Evolutionary conservation across 1,139 yeast species (phyloP).

Genomic region (Suhomyces yuchorum): DNA sequence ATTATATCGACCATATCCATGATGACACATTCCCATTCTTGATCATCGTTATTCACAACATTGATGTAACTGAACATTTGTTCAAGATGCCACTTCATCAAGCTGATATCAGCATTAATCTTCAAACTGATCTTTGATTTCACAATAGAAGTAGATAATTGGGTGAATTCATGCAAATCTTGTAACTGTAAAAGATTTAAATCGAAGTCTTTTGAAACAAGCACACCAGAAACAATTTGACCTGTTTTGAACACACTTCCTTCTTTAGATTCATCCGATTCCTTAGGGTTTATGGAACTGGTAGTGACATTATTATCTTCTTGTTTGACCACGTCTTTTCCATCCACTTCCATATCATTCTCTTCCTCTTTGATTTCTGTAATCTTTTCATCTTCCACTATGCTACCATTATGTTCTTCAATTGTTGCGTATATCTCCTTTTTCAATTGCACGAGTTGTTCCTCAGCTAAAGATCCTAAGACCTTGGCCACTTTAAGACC

Average conservation of each 20-base stretch:
- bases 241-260: slow-evolving; percentile 28
- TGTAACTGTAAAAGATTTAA: slow-evolving; percentile 77
- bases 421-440: slow-evolving; percentile 30
- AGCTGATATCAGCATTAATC: slow-evolving; percentile 78
- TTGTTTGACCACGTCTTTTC: slow-evolving; percentile 5
- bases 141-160: slow-evolving; percentile 80
- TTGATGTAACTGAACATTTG: slow-evolving; percentile 94
- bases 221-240: slow-evolving; percentile 74
- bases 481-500: slow-evolving; percentile 88
- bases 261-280: slow-evolving; percentile 5
- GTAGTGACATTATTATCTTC: slow-evolving; percentile 1
- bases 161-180: slow-evolving; percentile 88
- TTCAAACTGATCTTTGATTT: slow-evolving; percentile 77
- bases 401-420: slow-evolving; percentile 20
- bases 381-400: slow-evolving; percentile 19
- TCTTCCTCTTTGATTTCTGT: slow-evolving; percentile 19
- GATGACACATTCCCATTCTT: slow-evolving; percentile 52
- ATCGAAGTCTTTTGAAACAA: slow-evolving; percentile 90
- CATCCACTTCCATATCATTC: slow-evolving; percentile 1
- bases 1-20: slow-evolving; percentile 49
- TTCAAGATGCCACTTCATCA: slow-evolving; percentile 84
- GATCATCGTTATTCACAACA: slow-evolving; percentile 61
- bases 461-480: slow-evolving; percentile 72
- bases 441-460: slow-evolving; percentile 39
- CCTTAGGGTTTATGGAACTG: too few relatives aligned